phyloP scores from a whole-genome alignment of 2,329 filamentous ascomycete genomes.

The Neurospora sp. region DNA sequence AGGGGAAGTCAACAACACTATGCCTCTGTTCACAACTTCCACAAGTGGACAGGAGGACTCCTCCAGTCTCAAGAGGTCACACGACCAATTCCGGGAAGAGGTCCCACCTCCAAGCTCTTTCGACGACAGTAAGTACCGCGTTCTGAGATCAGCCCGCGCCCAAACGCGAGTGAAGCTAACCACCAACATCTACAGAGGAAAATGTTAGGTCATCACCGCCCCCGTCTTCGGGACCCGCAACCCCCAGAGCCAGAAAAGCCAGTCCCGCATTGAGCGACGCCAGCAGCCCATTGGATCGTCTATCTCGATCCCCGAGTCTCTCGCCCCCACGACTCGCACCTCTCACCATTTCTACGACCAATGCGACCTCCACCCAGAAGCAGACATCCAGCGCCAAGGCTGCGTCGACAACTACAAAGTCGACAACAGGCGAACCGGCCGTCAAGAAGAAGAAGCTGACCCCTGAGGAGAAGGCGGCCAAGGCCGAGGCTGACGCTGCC shows the following conservation, averaged over 20 bases:
- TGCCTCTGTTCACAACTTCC: constrained; percentile 14
- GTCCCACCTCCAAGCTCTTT: constrained; percentile 2
- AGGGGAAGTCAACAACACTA: constrained; percentile 2
- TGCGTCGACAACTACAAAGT: constrained; percentile 6
- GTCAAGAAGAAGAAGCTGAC: constrained; percentile 42
- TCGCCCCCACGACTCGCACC: constrained; percentile 20
- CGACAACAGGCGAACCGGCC: constrained; percentile 18
- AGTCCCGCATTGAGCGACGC: constrained; percentile 32
- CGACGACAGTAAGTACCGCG: constrained; percentile 10
- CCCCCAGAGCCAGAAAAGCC: constrained; percentile 13
- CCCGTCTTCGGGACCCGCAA: constrained; percentile 15
- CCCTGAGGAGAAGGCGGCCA: constrained; percentile 27
- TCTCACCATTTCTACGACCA: constrained; percentile 6
- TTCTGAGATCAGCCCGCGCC: neutral
- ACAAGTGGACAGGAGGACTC: constrained; percentile 10
- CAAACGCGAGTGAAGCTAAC: neutral
- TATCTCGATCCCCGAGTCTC: constrained; percentile 26
- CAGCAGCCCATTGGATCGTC: constrained; percentile 29
- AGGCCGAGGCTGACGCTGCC: constrained; percentile 28
- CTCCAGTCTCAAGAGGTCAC: constrained; percentile 11
- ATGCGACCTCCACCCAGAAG: constrained; percentile 5
- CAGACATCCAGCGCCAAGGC: neutral
- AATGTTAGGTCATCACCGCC: constrained; percentile 15
- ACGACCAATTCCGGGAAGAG: constrained; percentile 10
- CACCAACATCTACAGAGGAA: neutral